phyloP scores from a whole-genome alignment of 129 eudicot species.

The Tagetes patula region DNA sequence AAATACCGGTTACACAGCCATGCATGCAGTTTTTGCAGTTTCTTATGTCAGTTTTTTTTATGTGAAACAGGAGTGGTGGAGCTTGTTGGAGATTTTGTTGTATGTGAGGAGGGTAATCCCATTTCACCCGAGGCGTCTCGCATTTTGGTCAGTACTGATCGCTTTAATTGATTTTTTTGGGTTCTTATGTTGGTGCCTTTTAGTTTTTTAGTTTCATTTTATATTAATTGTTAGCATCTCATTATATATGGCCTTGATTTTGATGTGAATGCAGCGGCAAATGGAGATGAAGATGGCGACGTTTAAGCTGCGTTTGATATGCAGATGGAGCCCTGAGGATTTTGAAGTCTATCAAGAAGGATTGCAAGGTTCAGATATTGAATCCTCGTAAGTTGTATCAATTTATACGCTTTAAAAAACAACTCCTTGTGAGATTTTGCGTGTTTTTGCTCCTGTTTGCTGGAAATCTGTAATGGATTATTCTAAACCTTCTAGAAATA shows the following conservation, averaged over 20 bases:
- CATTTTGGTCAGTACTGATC: conserved; percentile 53
- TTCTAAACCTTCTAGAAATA: not conserved
- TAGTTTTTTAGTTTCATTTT: not conserved
- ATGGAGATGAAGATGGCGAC: conserved; percentile 77
- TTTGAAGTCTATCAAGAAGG: conserved; percentile 74
- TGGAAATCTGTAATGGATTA: conserved; percentile 9
- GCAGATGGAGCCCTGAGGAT: conserved; percentile 83
- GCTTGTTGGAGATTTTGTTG: conserved; percentile 80
- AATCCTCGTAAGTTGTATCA: conserved; percentile 37
- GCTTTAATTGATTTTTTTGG: not conserved
- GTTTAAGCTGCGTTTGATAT: conserved; percentile 61
- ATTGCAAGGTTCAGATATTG: conserved; percentile 65
- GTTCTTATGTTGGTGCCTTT: not conserved
- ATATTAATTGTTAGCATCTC: not conserved
- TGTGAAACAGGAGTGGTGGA: conserved; percentile 72
- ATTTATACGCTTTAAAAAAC: not conserved
- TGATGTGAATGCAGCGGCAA: conserved; percentile 54
- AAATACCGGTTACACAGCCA: too few relatives aligned
- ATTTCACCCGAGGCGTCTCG: conserved; percentile 89
- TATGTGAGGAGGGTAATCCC: conserved; percentile 87
- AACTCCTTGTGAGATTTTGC: not conserved
- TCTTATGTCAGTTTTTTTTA: not conserved
- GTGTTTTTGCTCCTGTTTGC: not conserved
- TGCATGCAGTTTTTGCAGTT: not conserved
- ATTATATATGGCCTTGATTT: not conserved